These are phyloP conservation scores for Groenewaldozyma auringiensis DNA, from an alignment of 1,139 yeast genomes.

Conservation along the genomic window DNA sequence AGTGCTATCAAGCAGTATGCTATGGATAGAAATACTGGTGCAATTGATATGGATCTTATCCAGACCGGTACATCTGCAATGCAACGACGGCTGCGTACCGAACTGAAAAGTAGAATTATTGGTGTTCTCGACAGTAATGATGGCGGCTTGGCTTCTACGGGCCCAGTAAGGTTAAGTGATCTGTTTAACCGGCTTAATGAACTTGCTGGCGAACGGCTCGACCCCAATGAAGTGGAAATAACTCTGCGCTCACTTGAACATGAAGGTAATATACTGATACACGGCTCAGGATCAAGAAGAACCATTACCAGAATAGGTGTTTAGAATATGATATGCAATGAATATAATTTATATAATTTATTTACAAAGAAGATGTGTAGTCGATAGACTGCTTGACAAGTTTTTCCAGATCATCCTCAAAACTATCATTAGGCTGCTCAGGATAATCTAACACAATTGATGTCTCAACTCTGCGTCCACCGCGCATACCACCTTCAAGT, in stretches of 20 bases:
- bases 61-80: conserved; percentile 93
- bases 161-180: conserved; percentile 51
- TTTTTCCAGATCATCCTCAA: conserved; percentile 12
- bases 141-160: conserved; percentile 38
- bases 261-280: conserved; percentile 64
- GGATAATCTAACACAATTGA: conserved; percentile 37
- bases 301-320: conserved; percentile 44
- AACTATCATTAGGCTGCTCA: conserved; percentile 10
- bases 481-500: conserved; percentile 51
- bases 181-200: conserved; percentile 60
- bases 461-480: conserved; percentile 46
- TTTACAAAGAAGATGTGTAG: conserved; percentile 7
- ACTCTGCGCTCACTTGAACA: conserved; percentile 61
- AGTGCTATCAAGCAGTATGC: conserved; percentile 97
- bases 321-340: neutral
- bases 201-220: conserved; percentile 59
- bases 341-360: conserved; percentile 5
- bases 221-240: conserved; percentile 61
- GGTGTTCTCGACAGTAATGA: conserved; percentile 44
- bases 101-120: conserved; percentile 57
- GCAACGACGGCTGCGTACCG: conserved; percentile 73
- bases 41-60: conserved; percentile 93
- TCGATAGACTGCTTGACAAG: conserved; percentile 16
- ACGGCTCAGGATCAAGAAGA: conserved; percentile 70
- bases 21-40: conserved; percentile 93